Evolutionary conservation across 2,329 filamentous ascomycete species (phyloP).

Genomic region (Aciculosporium take): DNA sequence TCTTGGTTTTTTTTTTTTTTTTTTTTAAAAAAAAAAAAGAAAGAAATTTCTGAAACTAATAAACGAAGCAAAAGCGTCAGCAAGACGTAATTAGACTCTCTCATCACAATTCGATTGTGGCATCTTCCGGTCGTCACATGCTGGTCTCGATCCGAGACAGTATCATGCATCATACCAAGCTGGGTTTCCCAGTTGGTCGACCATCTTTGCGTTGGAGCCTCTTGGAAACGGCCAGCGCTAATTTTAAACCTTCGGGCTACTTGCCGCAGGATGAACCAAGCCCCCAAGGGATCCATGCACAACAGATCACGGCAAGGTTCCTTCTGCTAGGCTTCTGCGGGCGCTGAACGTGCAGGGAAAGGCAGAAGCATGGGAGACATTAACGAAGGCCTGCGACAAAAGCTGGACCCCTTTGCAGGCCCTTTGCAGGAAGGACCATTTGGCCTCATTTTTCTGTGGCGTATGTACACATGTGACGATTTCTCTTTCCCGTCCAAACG

Average conservation of each 20-base stretch:
- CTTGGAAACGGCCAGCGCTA: no score
- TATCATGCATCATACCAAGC: neutral
- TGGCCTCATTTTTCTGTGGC: neutral
- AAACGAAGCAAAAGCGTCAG: neutral
- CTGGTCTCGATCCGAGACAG: neutral
- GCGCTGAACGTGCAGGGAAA: no score
- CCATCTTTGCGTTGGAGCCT: no score
- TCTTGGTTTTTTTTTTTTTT: neutral
- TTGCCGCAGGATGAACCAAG: neutral
- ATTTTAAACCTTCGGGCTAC: neutral
- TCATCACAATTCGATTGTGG: constrained; percentile 1
- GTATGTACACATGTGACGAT: neutral
- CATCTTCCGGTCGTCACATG: constrained; percentile 2
- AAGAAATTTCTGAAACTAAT: neutral
- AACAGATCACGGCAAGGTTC: neutral
- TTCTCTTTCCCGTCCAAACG: neutral
- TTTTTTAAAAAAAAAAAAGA: neutral
- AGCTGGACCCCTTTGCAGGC: no score
- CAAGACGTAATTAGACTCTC: neutral
- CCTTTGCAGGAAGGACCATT: neutral
- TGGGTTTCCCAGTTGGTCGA: no score
- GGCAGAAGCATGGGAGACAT: neutral
- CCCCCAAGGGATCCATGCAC: neutral
- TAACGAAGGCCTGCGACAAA: no score
- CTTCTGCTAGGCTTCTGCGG: neutral